A percentile compares a stretch with the other conserved stretches of the same genome.
Conservation (phyloP, 2,329 filamentous ascomycete species). For the Aspergillus sp. region DNA sequence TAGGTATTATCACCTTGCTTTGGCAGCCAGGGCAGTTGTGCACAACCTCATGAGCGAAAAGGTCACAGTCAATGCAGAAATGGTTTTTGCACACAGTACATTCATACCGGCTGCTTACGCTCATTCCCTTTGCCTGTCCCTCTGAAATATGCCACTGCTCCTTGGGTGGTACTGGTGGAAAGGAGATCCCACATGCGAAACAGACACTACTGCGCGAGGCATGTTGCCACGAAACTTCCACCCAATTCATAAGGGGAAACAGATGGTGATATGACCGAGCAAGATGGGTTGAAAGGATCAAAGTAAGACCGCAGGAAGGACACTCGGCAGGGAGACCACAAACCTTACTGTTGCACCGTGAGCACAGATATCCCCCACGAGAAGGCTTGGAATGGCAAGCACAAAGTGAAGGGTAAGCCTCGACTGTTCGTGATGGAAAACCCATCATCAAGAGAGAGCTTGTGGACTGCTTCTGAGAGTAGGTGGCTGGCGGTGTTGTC, state of each 20-base stretch:
- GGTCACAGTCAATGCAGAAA: conserved; percentile 97
- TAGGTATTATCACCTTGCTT: conserved; percentile 33
- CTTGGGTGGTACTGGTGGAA: conserved; percentile 57
- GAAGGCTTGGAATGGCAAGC: conserved; percentile 85
- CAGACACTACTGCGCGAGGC: conserved; percentile 67
- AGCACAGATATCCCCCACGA: conserved; percentile 86
- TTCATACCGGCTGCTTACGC: conserved; percentile 83
- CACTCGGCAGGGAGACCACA: conserved; percentile 89
- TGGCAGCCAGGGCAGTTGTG: conserved; percentile 96
- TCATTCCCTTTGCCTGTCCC: conserved; percentile 63
- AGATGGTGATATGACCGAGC: conserved; percentile 92
- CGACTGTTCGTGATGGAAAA: conserved; percentile 83
- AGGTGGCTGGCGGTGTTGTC: conserved; percentile 85
- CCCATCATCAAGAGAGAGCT: conserved; percentile 88
- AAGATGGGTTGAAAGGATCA: conserved; percentile 91
- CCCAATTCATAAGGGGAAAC: conserved; percentile 87
- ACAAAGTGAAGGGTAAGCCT: conserved; percentile 73
- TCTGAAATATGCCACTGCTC: conserved; percentile 38
- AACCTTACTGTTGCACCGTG: conserved; percentile 83
- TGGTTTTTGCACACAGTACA: conserved; percentile 85
- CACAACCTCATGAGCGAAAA: conserved; percentile 89
- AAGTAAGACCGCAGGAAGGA: conserved; percentile 83
- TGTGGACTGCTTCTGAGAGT: conserved; percentile 56
- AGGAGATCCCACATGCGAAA: conserved; percentile 73
- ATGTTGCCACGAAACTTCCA: conserved; percentile 79